phyloP scores from a whole-genome alignment of 2,329 filamentous ascomycete genomes.

The Cephalotrichum gorgonifer region DNA sequence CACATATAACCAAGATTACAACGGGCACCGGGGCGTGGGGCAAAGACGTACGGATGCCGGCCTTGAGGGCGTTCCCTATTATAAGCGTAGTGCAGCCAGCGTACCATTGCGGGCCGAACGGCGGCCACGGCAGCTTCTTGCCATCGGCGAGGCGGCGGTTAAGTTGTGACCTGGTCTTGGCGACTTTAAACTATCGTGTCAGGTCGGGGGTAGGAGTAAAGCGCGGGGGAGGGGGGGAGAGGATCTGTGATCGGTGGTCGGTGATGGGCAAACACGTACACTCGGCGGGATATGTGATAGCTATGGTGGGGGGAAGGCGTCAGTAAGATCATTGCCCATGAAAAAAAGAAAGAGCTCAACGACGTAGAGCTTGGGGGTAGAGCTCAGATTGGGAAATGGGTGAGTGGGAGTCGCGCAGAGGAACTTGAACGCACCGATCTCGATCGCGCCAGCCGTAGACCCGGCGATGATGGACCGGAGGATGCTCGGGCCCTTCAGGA shows the following conservation, averaged over 20 bases:
- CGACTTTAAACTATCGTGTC: conserved; percentile 43
- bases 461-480: conserved; percentile 87
- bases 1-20: neutral
- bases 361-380: too few relatives aligned
- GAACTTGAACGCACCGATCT: conserved; percentile 59
- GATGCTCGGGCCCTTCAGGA: conserved; percentile 56
- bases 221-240: neutral
- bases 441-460: conserved; percentile 84
- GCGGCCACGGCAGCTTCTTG: conserved; percentile 88
- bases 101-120: conserved; percentile 92
- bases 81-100: conserved; percentile 95
- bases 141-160: conserved; percentile 73
- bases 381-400: too few relatives aligned
- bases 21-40: neutral
- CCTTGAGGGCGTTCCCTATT: conserved; percentile 93
- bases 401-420: neutral
- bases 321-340: neutral
- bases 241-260: too few relatives aligned
- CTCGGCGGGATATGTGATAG: conserved; percentile 90
- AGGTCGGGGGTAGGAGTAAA: conserved; percentile 2
- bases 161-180: conserved; percentile 89
- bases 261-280: conserved; percentile 44
- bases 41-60: conserved; percentile 67
- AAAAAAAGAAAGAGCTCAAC: too few relatives aligned
- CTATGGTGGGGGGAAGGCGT: conserved; percentile 18